Conservation (phyloP, 257 asterid species). For the Penstemon barbatus region DNA sequence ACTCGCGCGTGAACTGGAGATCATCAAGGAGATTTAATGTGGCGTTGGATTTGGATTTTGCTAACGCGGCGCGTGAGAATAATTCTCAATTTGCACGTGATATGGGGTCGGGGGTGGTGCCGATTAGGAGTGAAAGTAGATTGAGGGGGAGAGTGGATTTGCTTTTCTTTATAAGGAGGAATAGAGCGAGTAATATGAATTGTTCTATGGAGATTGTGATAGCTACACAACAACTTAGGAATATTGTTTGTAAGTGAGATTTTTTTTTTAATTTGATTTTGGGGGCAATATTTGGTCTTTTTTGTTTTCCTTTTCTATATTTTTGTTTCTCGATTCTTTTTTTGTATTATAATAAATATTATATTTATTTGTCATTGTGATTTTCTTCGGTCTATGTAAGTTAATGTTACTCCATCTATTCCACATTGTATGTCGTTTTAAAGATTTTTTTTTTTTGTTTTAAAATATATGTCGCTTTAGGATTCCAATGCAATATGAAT, state of each 20-base stretch:
- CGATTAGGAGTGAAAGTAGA: conserved; percentile 29
- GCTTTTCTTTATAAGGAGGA: conserved; percentile 43
- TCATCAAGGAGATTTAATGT: conserved; percentile 30
- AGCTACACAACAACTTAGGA: conserved; percentile 15
- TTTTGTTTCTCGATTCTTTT: no score
- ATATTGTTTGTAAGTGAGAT: conserved; percentile 27
- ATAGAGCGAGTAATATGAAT: conserved; percentile 36
- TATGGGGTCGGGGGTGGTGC: conserved; percentile 32
- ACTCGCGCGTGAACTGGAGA: conserved; percentile 27
- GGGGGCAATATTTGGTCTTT: no score
- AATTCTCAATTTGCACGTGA: conserved; percentile 23
- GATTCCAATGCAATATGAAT: no score
- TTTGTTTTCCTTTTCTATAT: no score
- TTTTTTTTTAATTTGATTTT: no score
- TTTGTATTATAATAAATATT: no score
- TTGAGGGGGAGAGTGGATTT: conserved; percentile 46
- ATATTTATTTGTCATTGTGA: no score
- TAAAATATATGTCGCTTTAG: no score
- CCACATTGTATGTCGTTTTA: no score
- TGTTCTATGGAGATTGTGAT: conserved; percentile 36
- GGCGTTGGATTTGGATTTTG: conserved; percentile 27
- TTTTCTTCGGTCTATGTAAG: no score
- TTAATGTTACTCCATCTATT: no score
- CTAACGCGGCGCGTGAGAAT: neutral
- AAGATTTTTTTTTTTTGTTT: no score